Conservation (phyloP, 305 asterid species). For the Solanum hybrid region DNA sequence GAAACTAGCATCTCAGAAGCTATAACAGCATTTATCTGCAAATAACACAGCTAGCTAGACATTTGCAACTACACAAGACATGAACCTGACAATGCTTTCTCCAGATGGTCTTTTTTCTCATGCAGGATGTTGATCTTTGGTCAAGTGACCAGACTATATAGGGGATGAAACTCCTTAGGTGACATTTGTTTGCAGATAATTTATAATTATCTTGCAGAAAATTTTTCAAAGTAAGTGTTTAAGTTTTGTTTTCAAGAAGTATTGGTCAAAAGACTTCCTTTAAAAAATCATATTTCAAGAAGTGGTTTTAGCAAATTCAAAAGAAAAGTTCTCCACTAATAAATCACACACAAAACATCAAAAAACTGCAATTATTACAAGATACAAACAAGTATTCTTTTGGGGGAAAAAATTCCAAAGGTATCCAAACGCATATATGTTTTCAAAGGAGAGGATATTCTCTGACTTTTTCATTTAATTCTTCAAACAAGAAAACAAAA, state of each 20-base stretch:
- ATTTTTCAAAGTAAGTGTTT: neutral
- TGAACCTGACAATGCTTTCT: neutral
- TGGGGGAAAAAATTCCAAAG: neutral
- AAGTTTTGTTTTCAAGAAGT: neutral
- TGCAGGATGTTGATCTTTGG: neutral
- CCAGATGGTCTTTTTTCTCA: neutral
- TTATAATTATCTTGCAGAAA: neutral
- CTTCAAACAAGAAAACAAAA: neutral
- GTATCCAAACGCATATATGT: neutral
- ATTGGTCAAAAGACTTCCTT: neutral
- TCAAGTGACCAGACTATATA: neutral
- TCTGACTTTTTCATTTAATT: neutral
- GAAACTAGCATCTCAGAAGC: neutral
- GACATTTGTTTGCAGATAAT: neutral
- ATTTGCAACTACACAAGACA: neutral
- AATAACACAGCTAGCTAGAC: neutral
- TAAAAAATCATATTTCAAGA: neutral
- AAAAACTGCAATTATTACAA: neutral
- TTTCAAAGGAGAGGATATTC: neutral
- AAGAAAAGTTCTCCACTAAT: neutral
- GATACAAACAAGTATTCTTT: neutral
- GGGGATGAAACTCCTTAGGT: neutral
- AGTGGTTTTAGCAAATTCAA: neutral
- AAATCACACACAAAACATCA: neutral
- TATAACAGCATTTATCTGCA: neutral